A percentile compares a stretch with the other conserved stretches of the same genome.
Evolutionary conservation across 176 grass and related monocot genomes (phyloP).

Genomic region (Zoysia japonica): DNA sequence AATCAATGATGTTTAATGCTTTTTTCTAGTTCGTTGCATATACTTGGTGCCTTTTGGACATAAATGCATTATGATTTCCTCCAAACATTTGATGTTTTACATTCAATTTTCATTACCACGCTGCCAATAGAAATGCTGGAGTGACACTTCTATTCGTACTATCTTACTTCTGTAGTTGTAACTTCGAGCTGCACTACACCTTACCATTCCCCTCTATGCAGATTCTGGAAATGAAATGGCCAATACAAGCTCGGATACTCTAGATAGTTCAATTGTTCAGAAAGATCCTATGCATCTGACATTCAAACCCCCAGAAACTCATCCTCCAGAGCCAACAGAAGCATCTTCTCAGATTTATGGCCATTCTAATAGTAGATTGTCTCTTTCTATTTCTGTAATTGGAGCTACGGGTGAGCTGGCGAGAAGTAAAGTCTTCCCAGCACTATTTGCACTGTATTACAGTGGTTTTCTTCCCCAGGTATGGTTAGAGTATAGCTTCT

Average conservation of each 20-base stretch:
- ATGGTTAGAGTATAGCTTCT: constrained; percentile 28
- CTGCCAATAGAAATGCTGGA: background rate
- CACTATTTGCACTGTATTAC: constrained; percentile 87
- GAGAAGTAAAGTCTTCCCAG: constrained; percentile 85
- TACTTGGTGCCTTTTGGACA: background rate
- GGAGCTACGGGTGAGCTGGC: constrained; percentile 93
- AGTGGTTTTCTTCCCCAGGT: constrained; percentile 86
- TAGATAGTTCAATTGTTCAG: constrained; percentile 40
- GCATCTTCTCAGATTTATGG: constrained; percentile 10
- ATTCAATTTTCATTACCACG: constrained; percentile 18
- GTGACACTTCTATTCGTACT: background rate
- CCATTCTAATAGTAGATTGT: constrained; percentile 27
- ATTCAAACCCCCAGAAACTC: constrained; percentile 17
- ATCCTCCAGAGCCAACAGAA: constrained; percentile 30
- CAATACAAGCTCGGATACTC: constrained; percentile 39
- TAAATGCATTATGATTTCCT: background rate
- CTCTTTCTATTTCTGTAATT: constrained; percentile 92
- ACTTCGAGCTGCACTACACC: background rate
- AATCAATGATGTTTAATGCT: background rate
- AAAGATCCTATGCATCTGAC: constrained; percentile 1
- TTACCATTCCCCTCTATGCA: constrained; percentile 32
- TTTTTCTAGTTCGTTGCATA: background rate
- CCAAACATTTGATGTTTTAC: constrained; percentile 14
- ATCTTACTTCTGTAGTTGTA: background rate
- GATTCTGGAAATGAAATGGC: constrained; percentile 57